phyloP scores from a whole-genome alignment of 2,329 filamentous ascomycete species.

The Ophidiomyces ophidiicola region DNA sequence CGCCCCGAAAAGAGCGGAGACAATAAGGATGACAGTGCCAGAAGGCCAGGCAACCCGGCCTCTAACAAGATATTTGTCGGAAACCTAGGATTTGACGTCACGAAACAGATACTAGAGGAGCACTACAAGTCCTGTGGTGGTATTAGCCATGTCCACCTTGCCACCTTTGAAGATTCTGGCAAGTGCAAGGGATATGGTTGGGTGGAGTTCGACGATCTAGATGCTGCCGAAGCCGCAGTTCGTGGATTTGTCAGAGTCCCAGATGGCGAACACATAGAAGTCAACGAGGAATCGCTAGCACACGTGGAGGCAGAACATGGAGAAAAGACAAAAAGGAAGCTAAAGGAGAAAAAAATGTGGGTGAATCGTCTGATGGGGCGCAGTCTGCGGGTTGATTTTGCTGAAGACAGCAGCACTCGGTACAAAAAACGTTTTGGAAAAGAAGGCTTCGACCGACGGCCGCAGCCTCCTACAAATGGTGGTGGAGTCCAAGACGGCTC shows the following conservation, averaged over 20 bases:
- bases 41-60: slow-evolving; percentile 41
- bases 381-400: slow-evolving; percentile 76
- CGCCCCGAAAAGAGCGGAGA: slow-evolving; percentile 56
- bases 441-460: slow-evolving; percentile 40
- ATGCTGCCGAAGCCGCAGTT: slow-evolving; percentile 63
- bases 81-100: slow-evolving; percentile 72
- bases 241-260: slow-evolving; percentile 63
- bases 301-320: slow-evolving; percentile 25
- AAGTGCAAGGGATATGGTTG: slow-evolving; percentile 98
- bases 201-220: slow-evolving; percentile 75
- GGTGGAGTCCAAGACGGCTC: slow-evolving; percentile 13
- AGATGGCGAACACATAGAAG: slow-evolving; percentile 35
- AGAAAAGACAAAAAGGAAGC: slow-evolving; percentile 42
- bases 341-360: slow-evolving; percentile 57
- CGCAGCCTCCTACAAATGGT: slow-evolving; percentile 17
- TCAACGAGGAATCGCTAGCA: slow-evolving; percentile 41
- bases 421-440: slow-evolving; percentile 94
- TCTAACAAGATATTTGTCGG: slow-evolving; percentile 79
- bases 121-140: slow-evolving; percentile 80
- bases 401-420: slow-evolving; percentile 74
- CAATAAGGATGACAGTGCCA: slow-evolving; percentile 21
- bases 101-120: slow-evolving; percentile 63
- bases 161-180: slow-evolving; percentile 89
- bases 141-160: slow-evolving; percentile 72
- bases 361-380: slow-evolving; percentile 74